phyloP scores from a whole-genome alignment of 345 rosid species.

The Euphorbia pulcherrima region DNA sequence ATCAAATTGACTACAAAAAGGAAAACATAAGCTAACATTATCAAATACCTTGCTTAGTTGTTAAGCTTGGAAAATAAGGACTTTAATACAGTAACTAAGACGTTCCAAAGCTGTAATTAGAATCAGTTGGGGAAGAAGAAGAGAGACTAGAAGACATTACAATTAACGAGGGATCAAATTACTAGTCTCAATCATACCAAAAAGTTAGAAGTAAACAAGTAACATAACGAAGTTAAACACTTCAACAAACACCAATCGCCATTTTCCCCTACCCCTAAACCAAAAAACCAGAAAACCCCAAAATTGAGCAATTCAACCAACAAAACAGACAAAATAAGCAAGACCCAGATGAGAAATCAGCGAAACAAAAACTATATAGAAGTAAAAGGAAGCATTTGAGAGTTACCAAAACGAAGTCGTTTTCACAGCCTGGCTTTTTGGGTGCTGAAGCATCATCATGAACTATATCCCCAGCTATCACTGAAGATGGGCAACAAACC shows the following conservation, averaged over 20 bases:
- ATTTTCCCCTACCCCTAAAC: conserved; percentile 5
- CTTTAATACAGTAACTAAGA: conserved; percentile 1
- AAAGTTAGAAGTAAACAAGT: background rate
- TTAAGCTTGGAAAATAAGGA: conserved; percentile 11
- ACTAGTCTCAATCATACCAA: conserved; percentile 11
- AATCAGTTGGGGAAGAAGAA: background rate
- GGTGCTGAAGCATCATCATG: conserved; percentile 88
- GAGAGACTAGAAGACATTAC: background rate
- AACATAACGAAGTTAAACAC: background rate
- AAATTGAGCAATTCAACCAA: conserved; percentile 3
- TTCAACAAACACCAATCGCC: background rate
- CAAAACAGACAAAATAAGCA: conserved; percentile 17
- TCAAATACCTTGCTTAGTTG: background rate
- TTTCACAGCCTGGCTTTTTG: conserved; percentile 97
- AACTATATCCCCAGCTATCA: conserved; percentile 78
- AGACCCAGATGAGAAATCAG: conserved; percentile 28
- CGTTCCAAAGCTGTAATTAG: background rate
- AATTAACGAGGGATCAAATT: background rate
- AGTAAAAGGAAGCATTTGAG: conserved; percentile 10
- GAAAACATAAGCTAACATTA: background rate
- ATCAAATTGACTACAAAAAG: conserved; percentile 3
- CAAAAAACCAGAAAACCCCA: conserved; percentile 1
- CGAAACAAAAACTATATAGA: conserved; percentile 23
- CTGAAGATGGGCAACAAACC: conserved; percentile 38
- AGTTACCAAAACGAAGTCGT: conserved; percentile 89